Evolutionary conservation across 371 early-diverging fungal genomes (phyloP).

Genomic region (Funneliformis caledonium): DNA sequence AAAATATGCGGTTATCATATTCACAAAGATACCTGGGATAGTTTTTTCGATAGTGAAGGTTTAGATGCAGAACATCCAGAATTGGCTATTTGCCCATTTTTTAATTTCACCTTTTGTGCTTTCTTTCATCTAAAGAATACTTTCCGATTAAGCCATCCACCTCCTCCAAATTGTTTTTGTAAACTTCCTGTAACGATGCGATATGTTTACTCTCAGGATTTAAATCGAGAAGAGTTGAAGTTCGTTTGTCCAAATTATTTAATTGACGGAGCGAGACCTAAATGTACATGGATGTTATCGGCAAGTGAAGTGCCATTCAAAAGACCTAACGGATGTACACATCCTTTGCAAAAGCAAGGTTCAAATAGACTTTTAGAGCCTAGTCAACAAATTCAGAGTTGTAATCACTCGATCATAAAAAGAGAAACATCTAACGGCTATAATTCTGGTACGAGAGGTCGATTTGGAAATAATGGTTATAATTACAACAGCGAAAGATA

Average conservation of each 20-base stretch:
- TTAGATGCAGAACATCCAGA: constrained; percentile 45
- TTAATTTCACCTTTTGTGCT: constrained; percentile 57
- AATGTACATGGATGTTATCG: constrained; percentile 36
- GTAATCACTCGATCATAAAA: background rate
- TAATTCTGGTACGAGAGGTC: background rate
- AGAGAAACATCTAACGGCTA: background rate
- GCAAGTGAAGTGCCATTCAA: constrained; percentile 29
- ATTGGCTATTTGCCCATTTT: constrained; percentile 49
- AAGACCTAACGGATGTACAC: constrained; percentile 26
- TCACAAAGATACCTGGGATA: constrained; percentile 50
- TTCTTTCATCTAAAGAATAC: constrained; percentile 45
- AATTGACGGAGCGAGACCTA: constrained; percentile 39
- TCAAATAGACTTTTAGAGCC: background rate
- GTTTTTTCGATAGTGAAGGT: constrained; percentile 31
- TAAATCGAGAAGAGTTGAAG: background rate
- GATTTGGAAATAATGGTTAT: background rate
- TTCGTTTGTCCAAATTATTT: constrained; percentile 38
- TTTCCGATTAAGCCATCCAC: constrained; percentile 35
- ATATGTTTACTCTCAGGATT: background rate
- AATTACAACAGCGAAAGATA: background rate
- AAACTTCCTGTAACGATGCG: constrained; percentile 40
- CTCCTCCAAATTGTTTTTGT: constrained; percentile 47
- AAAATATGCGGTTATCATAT: constrained; percentile 56
- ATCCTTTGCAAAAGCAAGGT: constrained; percentile 11
- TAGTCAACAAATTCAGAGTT: background rate